Percentiles rank a stretch among this genome's conserved stretches.
These are phyloP conservation scores for Capsicum rhomboideum DNA, from an alignment of 257 asterid species.

Conservation along the genomic window DNA sequence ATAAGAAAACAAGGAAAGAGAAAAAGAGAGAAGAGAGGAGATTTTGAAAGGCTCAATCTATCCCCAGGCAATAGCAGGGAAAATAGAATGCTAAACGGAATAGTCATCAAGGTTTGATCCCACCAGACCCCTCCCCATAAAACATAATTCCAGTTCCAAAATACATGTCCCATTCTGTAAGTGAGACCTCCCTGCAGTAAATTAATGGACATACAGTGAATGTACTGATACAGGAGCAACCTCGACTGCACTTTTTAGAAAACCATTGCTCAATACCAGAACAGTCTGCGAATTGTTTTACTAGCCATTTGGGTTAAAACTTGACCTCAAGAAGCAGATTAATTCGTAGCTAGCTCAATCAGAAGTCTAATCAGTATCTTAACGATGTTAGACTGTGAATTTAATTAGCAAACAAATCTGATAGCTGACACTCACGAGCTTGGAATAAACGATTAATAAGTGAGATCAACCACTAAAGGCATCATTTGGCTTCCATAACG, in stretches of 20 bases:
- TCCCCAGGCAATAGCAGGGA: slow-evolving; percentile 37
- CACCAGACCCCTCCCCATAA: slow-evolving; percentile 31
- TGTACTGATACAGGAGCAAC: slow-evolving; percentile 31
- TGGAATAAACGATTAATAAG: background rate
- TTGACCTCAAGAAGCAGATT: background rate
- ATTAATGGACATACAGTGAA: slow-evolving; percentile 61
- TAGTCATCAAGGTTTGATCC: slow-evolving; percentile 33
- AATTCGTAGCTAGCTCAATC: background rate
- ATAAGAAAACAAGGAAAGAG: slow-evolving; percentile 37
- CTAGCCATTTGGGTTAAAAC: background rate
- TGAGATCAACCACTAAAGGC: background rate
- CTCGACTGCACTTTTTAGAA: slow-evolving; percentile 28
- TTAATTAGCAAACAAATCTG: background rate
- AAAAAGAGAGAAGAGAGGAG: slow-evolving; percentile 35
- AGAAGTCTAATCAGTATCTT: background rate
- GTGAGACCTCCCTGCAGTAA: slow-evolving; percentile 86
- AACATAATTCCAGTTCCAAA: slow-evolving; percentile 57
- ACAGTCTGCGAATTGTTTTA: background rate
- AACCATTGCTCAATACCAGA: slow-evolving; percentile 27
- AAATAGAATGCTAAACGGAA: slow-evolving; percentile 31
- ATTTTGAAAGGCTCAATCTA: slow-evolving; percentile 29
- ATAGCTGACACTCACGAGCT: background rate
- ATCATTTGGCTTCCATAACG: background rate
- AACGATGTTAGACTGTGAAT: background rate
- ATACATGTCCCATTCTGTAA: slow-evolving; percentile 61